Conservation (phyloP, 2,329 filamentous ascomycete species). For the Zymoseptoria passerinii region DNA sequence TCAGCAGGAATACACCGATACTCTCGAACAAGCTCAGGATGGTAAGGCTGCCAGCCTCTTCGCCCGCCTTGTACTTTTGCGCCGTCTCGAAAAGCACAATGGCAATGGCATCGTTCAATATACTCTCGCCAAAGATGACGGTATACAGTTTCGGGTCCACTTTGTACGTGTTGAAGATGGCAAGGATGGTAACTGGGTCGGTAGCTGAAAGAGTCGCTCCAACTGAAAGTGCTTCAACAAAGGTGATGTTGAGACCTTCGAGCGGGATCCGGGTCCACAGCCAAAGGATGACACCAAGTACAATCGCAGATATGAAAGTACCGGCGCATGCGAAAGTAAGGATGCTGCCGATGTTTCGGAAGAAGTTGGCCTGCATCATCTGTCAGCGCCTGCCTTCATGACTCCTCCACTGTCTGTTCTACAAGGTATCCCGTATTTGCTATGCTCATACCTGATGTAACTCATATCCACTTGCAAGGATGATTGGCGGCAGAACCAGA, state of each 20-base stretch:
- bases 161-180: slow-evolving; percentile 99
- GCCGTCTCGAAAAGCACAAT: slow-evolving; percentile 98
- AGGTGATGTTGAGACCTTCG: slow-evolving; percentile 75
- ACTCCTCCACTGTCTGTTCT: neutral
- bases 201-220: slow-evolving; percentile 94
- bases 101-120: slow-evolving; percentile 94
- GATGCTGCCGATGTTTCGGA: slow-evolving; percentile 94
- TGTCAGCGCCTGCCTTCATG: neutral
- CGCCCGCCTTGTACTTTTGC: slow-evolving; percentile 77
- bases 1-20: slow-evolving; percentile 85
- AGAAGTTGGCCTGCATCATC: slow-evolving; percentile 70
- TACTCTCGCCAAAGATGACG: slow-evolving; percentile 96
- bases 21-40: slow-evolving; percentile 81
- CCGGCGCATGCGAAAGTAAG: slow-evolving; percentile 95
- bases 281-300: slow-evolving; percentile 80
- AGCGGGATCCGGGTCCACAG: slow-evolving; percentile 81
- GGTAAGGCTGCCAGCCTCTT: slow-evolving; percentile 60
- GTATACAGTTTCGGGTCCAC: slow-evolving; percentile 98
- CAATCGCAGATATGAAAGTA: slow-evolving; percentile 94
- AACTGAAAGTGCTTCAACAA: slow-evolving; percentile 93
- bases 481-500: slow-evolving; percentile 93
- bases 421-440: neutral
- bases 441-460: slow-evolving; percentile 61
- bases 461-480: slow-evolving; percentile 93
- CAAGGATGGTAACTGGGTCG: slow-evolving; percentile 92